Evolutionary conservation across 2,329 filamentous ascomycete species (phyloP), one percentile per base, ranked within the genome.

Genomic region (Ceratocystis diversiconidia): DNA sequence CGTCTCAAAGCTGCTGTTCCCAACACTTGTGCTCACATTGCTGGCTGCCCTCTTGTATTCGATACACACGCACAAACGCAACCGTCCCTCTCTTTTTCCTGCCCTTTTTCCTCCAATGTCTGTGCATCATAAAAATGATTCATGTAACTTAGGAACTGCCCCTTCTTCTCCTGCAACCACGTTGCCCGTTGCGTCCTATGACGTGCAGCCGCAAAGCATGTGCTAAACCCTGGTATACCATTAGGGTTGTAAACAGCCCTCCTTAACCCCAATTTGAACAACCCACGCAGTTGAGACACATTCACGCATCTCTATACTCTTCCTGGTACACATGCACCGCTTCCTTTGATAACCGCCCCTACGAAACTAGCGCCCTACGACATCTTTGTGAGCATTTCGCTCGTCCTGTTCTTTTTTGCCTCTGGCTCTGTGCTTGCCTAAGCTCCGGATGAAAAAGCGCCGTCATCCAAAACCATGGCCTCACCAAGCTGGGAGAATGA

Each of bases 401-500:
- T 17, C 25, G 10, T 25, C 5, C 12, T 25, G 19, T 30, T 6
- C 22, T 55, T 25, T 25, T 52, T 22, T 10, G 50, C 12, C 28
- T 15, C 50, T 30, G 50, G 8, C 25, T 55, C 50, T 7, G 50
- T 30, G 52, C 25, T 63, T 63, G 28, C 41, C 19, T 43, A 12
- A 61, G 36, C 63, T 64, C 46, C 46, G 64, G 46, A 62, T 57
- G 60, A 48, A 19, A 62, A 66, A 62, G 30, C 36, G 28, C 60
- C 59, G 59, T 22, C 30, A 62, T 66, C 61, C 61, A 25, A 64
- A 74, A 78, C 72, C 74, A 86, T 85, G 82, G 87, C 87, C 84
- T 84, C 84, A 75, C 85, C 84, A 69, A 83, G 79, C 6, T 84
- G 82, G 73, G 84, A 86, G 72, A 79, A 85, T 76, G 85, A 88